Base-by-base conservation (phyloP, 352 stramenopile genomes). In the Globisporangium heterothallicum region DNA sequence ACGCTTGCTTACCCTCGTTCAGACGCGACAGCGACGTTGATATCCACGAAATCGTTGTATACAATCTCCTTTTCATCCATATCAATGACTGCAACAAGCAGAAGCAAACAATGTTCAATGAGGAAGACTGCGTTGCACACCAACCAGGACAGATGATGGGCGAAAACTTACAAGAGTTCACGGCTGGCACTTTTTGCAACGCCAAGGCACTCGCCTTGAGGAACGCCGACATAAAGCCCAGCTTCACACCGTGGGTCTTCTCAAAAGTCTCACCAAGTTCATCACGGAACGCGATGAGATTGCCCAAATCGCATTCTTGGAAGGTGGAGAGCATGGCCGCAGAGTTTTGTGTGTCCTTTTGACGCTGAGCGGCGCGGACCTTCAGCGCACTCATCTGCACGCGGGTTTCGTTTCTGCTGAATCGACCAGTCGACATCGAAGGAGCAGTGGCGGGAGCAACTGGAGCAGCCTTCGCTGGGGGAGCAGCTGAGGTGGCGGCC, bases 281-380 rank as follows among this genome's bases (percentile, higher is more conserved):
- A 21, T 95, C 87, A 47, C 92, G 83, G 34, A 98, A 63, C 59
- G 92, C 92, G 56, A 98, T 96, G n/a, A 99, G 77, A 49, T 93
- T 94, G 41, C 88, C 82, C 76, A 99, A 90, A 66, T 99, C 97
- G 52, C 86, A 95, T 72, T 99, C 97, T 70, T 99, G 96, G 82
- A 99, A 99, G 41, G 97, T 99, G 16, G 96, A 98, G 10, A 99
- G 81, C 86, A 99, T 98, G 26, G 97, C 97, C 21, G 96, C 94
- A 21, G 89, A 95, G 74, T 99, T 99, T 82, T 99, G 96, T 26
- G 95, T 95, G 61, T 98, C 96, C 68, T 99, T 99, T 45, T 99
- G 82, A 42, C 97, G 85, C 52, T 97, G 70, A 12, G 97, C 96
- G 42, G 98, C 92, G 51, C 94, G 93, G 53, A 96, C 61, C 57